Percentiles rank a stretch among this genome's conserved stretches.
These are phyloP conservation scores for Elongisporangium anandrum DNA, from an alignment of 352 stramenopile genomes.

Conservation along the genomic window DNA sequence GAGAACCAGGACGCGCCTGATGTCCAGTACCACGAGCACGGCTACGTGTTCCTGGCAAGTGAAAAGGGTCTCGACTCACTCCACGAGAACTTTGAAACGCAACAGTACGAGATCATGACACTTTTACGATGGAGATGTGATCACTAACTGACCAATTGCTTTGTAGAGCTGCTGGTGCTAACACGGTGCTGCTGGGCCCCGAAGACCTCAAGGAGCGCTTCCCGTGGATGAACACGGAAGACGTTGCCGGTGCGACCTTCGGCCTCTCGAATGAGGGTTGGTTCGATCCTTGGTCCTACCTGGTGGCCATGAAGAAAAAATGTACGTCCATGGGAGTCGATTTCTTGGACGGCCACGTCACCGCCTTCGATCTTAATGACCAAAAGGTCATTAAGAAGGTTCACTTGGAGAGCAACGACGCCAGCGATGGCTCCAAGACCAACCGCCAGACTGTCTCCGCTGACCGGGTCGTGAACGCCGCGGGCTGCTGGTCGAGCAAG, in stretches of 20 bases:
- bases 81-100: conserved; percentile 50
- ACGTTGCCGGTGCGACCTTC: conserved; percentile 50
- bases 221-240: conserved; percentile 72
- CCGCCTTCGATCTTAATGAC: conserved; percentile 49
- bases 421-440: conserved; percentile 12
- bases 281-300: conserved; percentile 83
- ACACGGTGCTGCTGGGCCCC: conserved; percentile 50
- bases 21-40: conserved; percentile 74
- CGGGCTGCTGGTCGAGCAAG: conserved; percentile 67
- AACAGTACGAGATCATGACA: conserved; percentile 26
- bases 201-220: conserved; percentile 56
- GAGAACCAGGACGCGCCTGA: conserved; percentile 46
- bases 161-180: conserved; percentile 28
- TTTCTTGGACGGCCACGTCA: conserved; percentile 66
- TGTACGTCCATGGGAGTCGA: conserved; percentile 65
- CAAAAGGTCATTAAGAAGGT: conserved; percentile 60
- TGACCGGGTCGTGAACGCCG: conserved; percentile 75
- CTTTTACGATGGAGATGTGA: not conserved
- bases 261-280: conserved; percentile 73
- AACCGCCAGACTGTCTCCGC: conserved; percentile 26
- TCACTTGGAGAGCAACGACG: conserved; percentile 33
- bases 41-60: conserved; percentile 79
- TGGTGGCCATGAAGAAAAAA: conserved; percentile 74
- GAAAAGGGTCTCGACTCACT: conserved; percentile 55
- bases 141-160: not conserved